phyloP scores from a whole-genome alignment of 495 filamentous ascomycete species.

The Penicillium macrosclerotiorum region DNA sequence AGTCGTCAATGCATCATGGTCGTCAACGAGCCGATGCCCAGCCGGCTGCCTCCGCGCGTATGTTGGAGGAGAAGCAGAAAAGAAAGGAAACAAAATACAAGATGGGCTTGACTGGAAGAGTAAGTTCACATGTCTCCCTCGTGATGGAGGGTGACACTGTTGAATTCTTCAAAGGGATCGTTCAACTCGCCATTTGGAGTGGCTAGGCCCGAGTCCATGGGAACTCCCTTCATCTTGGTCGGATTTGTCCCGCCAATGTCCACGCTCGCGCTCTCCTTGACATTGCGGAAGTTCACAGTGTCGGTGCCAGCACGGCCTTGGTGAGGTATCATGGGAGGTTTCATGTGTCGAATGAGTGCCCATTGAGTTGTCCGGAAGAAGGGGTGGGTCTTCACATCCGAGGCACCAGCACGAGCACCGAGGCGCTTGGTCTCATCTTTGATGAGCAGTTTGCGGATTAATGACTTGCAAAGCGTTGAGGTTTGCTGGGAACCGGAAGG shows the following conservation, averaged over 20 bases:
- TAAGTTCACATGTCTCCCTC: constrained; percentile 65
- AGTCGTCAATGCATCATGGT: constrained; percentile 43
- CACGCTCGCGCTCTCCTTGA: constrained; percentile 95
- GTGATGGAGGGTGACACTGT: constrained; percentile 96
- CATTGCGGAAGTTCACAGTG: constrained; percentile 93
- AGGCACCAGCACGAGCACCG: constrained; percentile 90
- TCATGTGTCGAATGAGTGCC: constrained; percentile 96
- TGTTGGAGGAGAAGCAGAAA: constrained; percentile 15
- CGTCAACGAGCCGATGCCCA: constrained; percentile 35
- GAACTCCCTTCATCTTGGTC: constrained; percentile 69
- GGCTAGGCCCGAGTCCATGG: constrained; percentile 77
- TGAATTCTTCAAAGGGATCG: constrained; percentile 99
- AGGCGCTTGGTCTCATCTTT: constrained; percentile 96
- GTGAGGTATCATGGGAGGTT: constrained; percentile 96
- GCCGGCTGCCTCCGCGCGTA: constrained; percentile 20
- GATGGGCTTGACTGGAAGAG: constrained; percentile 3
- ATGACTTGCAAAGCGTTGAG: constrained; percentile 90
- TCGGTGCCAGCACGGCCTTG: constrained; percentile 83
- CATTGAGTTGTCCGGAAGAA: constrained; percentile 97
- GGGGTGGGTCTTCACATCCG: constrained; percentile 92
- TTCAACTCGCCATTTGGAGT: constrained; percentile 80
- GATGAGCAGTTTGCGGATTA: constrained; percentile 95
- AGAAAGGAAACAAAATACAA: constrained; percentile 9
- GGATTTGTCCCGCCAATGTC: constrained; percentile 70
- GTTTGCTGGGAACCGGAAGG: constrained; percentile 79